A percentile compares a stretch with the other conserved stretches of the same genome.
Evolutionary conservation across 129 eudicot species (phyloP).

Genomic region (Chrysanthemum makinoi): DNA sequence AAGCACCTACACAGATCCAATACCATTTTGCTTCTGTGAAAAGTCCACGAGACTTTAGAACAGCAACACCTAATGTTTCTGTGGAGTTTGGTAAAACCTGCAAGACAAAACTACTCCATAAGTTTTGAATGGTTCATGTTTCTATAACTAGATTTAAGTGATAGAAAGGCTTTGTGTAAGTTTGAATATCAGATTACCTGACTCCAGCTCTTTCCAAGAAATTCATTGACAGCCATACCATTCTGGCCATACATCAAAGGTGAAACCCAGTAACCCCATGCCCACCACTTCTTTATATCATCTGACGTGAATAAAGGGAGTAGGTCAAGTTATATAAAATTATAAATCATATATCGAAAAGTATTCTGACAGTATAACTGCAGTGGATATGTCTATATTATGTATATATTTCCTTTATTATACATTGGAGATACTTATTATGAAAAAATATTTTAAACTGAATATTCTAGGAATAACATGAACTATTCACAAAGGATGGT

Average conservation of each 20-base stretch:
- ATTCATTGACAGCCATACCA: conserved; percentile 80
- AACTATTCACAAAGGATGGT: too few relatives aligned
- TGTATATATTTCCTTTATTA: too few relatives aligned
- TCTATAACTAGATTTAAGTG: background rate
- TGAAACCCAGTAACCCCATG: conserved; percentile 91
- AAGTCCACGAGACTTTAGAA: conserved; percentile 64
- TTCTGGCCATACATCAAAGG: conserved; percentile 92
- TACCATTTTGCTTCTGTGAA: conserved; percentile 73
- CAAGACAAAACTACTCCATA: conserved; percentile 16
- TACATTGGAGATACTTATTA: too few relatives aligned
- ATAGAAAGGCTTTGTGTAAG: conserved; percentile 10
- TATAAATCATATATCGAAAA: background rate
- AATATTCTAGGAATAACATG: too few relatives aligned
- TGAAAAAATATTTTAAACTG: too few relatives aligned
- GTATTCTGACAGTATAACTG: background rate
- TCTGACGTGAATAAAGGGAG: conserved; percentile 38
- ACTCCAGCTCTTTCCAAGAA: conserved; percentile 85
- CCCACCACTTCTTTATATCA: conserved; percentile 70
- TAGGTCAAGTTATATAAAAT: background rate
- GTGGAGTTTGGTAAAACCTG: conserved; percentile 53
- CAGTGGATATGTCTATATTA: too few relatives aligned
- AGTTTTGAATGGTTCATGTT: background rate
- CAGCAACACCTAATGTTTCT: conserved; percentile 52
- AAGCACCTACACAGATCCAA: conserved; percentile 77
- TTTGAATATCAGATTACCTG: conserved; percentile 40